Evolutionary conservation across 2,329 filamentous ascomycete genomes (phyloP), one percentile per base, ranked within the genome.

Genomic region (Aschersonia sp.): DNA sequence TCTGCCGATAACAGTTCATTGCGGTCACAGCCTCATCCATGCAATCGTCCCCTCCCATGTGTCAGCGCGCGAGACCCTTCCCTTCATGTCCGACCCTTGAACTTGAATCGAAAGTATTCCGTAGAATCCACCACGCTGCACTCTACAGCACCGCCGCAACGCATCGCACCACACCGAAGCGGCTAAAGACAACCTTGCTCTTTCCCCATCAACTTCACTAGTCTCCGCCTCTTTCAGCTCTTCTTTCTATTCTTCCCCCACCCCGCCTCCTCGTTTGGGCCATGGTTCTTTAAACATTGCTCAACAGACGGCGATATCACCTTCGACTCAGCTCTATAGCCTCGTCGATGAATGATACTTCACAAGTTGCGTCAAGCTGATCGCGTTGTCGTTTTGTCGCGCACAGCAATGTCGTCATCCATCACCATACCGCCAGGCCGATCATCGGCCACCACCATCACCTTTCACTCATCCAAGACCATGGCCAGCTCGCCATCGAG

Each of bases 351-450:
- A 7, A 9, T 38, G 32, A 20, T 20, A 20, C 20, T 12, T 38
- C 32, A 38, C 32, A 38, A 38, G 28, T 35, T 30, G 44, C 40
- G 9, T 40, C 28, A 44, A 45, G 29, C 31, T 40, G 35, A 30
- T 45, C 44, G 30, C 38, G 9, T 47, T 30, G 40, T 20, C 43
- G n/a, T 28, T 41, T 20, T 40, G 43, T 30, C 35, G 30, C 31
- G 30, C 46, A 44, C 48, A 50, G 64, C 53, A 55, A 80, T 83
- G 78, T 81, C 80, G 51, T 80, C 80, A 50, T 84, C 80, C 51
- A 86, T 86, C 65, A 71, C 75, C 54, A 87, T 88, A 56, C 82
- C 82, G 56, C 63, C 64, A 52, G 65, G 58, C 43, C 61, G 61
- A 41, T 61, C 63, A 46, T 61, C 64, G 44, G 57, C 60, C 40